phyloP scores from a whole-genome alignment of 352 stramenopile species.

The Pythium plurisporium region DNA sequence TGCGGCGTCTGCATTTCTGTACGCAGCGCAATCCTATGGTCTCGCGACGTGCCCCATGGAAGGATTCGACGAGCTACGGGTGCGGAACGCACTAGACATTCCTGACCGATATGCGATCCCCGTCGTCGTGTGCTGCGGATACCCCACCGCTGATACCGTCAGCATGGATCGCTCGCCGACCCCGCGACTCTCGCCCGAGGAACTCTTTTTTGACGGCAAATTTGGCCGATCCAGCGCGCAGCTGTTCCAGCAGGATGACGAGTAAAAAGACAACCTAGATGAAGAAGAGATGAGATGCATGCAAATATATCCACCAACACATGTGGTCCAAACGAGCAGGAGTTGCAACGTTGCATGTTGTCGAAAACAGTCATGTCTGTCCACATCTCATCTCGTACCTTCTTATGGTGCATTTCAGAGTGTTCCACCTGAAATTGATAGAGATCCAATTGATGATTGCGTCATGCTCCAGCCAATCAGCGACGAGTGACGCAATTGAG shows the following conservation, averaged over 20 bases:
- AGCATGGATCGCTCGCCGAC: conserved; percentile 24
- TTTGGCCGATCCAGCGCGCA: conserved; percentile 63
- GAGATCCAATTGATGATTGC: background rate
- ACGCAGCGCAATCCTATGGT: conserved; percentile 61
- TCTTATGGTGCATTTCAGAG: background rate
- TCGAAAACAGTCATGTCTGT: no score
- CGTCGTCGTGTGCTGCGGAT: conserved; percentile 67
- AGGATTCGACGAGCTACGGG: conserved; percentile 64
- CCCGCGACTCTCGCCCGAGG: conserved; percentile 44
- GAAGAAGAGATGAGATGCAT: background rate
- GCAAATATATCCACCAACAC: background rate
- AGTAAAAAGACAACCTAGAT: background rate
- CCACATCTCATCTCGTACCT: no score
- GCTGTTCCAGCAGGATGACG: conserved; percentile 37
- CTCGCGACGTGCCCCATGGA: conserved; percentile 77
- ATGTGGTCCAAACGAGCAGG: background rate
- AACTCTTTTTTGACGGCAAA: conserved; percentile 85
- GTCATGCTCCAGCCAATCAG: background rate
- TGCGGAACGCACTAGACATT: conserved; percentile 67
- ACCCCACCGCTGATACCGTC: conserved; percentile 29
- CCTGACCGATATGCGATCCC: conserved; percentile 74
- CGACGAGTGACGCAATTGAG: no score
- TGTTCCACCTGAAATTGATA: background rate
- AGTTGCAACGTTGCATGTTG: no score
- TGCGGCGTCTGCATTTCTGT: conserved; percentile 63